Conservation (phyloP, 352 stramenopile genomes). For the Phytopythium sindhum region DNA sequence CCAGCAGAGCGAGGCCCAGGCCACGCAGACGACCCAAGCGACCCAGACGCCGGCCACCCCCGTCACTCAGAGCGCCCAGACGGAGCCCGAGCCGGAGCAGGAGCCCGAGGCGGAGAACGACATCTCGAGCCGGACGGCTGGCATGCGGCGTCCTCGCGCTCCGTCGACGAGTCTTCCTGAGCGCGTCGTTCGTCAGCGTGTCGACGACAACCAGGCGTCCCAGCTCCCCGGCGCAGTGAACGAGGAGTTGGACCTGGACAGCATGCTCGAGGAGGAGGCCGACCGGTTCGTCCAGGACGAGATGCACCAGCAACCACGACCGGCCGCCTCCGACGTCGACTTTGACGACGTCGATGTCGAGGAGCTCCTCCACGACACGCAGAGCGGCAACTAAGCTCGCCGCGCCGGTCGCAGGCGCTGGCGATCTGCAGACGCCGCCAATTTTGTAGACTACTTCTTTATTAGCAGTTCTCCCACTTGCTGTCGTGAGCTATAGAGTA, state of each 20-base stretch:
- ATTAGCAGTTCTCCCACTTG: neutral
- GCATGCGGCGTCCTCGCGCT: slow-evolving; percentile 36
- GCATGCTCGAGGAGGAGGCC: slow-evolving; percentile 62
- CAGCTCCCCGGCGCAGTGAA: slow-evolving; percentile 15
- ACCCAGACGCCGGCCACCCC: neutral
- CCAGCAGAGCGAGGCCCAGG: slow-evolving; percentile 18
- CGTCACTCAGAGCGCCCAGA: neutral
- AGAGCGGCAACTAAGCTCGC: slow-evolving; percentile 25
- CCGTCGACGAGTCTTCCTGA: slow-evolving; percentile 16
- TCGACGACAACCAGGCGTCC: slow-evolving; percentile 24
- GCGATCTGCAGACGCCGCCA: neutral
- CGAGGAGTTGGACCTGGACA: slow-evolving; percentile 39
- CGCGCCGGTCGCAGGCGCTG: neutral
- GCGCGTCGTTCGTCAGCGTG: slow-evolving; percentile 55
- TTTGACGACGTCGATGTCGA: slow-evolving; percentile 67
- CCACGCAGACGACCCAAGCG: slow-evolving; percentile 7
- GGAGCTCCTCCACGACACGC: slow-evolving; percentile 46
- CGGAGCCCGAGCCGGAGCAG: slow-evolving; percentile 12
- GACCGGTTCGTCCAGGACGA: slow-evolving; percentile 56
- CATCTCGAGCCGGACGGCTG: slow-evolving; percentile 19
- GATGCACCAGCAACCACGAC: slow-evolving; percentile 20
- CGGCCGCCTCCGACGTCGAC: slow-evolving; percentile 15
- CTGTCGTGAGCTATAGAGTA: neutral
- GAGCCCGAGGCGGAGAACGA: slow-evolving; percentile 21
- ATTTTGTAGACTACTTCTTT: slow-evolving; percentile 11